Base-by-base conservation (phyloP, 1,284 basidiomycete genomes). In the Cutaneotrichosporon spelunceum region DNA sequence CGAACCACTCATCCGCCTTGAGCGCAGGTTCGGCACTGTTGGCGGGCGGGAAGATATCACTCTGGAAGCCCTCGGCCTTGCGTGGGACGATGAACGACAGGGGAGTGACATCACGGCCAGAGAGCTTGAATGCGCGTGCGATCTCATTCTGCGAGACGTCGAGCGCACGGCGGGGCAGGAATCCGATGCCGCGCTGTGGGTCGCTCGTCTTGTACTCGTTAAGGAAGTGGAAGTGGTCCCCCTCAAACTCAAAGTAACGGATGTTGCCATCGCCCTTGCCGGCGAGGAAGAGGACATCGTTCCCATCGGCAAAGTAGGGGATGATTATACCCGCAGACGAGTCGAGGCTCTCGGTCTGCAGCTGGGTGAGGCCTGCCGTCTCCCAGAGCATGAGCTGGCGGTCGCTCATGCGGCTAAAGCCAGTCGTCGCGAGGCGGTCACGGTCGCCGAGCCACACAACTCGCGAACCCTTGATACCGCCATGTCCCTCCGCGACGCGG, bases 221-320 rank as follows among this genome's bases (percentile, higher is more conserved):
- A 45, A 97, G 83, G 59, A 87, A 83, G 80, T 86, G 83, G 36
- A 99, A 83, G 56, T 87, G 84, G 79, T 98, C 94, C 50, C 84
- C 85, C 70, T 96, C 93, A 78, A 90, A 92, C 79, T 99, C 96
- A 79, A 89, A 98, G 83, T 95, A 96, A 27, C 92, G 87, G 68
- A 96, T 88, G 78, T 96, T 96, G 29, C 93, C 93, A 72, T 96
- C 93, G 47, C 89, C 83, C 72, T 85, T 85, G 56, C 84, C 84
- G 39, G 83, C 93, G 64, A 98, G 84, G 86, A 97, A 97, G 63
- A 97, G 82, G 61, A 98, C 87, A 65, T 91, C 88, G 79, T 95
- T 96, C 69, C 83, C 83, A 61, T 97, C 93, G 53, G 86, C 87
- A 87, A 91, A 99, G 86, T 95, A 97, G 1, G 95, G 95, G 92